Evolutionary conservation across 257 asterid genomes (phyloP), one percentile per base, ranked within the genome.

Genomic region (Solanum gracilifrons): DNA sequence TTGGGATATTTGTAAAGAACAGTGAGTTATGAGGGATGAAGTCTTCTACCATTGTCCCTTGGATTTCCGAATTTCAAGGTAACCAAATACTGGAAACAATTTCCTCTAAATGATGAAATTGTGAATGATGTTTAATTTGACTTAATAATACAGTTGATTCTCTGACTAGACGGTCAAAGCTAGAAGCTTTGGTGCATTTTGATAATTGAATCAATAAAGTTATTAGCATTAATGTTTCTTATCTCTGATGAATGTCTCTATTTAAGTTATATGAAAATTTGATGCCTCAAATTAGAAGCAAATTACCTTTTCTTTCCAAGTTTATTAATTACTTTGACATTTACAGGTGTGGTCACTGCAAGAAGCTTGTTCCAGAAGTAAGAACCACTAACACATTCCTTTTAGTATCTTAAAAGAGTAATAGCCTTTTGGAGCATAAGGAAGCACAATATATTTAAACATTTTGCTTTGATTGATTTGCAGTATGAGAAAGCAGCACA

Each of bases 401-500:
- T 62, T 62, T 32, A 23, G 74, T 83, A 48, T 85, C 25, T 88
- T 37, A 9, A 48, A 82, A 55, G 32, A 39, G 32, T 55, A 64
- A 46, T 46, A 9, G 39, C 12, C 69, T 27, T 25, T 62, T 87
- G 27, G 35, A 41, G 68, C 16, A 55, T 71, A 43, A 37, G 39
- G 13, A 48, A 15, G 39, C 18, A 31, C 55, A 16, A n/a, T 77
- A 25, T 20, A 27, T 51, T 39, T 39, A 27, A 68, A 68, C 87
- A 85, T 20, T 88, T 18, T 48, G 37, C 41, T 71, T 64, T 79
- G 62, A 33, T 48, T 16, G 41, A 62, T 46, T 48, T 87, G 86
- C 94, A 96, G 99, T 94, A 77, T 85, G 99, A 95, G 93, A 96
- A 94, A 91, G 99, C 99, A 77, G 99, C 99, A 13, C 91, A 95